Base-by-base conservation (phyloP, 352 stramenopile species). In the Phytophthora parvispora region DNA sequence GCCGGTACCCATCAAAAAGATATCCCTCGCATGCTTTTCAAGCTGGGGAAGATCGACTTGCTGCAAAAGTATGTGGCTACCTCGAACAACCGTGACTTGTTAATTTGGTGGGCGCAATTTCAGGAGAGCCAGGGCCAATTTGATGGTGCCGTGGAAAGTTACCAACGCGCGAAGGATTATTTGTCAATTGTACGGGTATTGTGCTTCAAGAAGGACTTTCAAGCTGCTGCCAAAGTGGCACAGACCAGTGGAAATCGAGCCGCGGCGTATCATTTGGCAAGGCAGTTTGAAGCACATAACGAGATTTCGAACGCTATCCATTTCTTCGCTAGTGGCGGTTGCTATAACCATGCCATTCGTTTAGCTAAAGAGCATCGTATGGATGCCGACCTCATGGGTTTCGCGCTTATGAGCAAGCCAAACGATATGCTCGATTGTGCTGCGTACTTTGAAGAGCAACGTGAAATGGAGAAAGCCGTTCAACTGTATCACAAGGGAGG, bases 51-150 rank as follows among this genome's bases (percentile, higher is more conserved):
- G 38, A 55, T 98, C 6, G 94, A 97, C 7, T 78, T 98, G 48
- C 66, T 99, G 43, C 87, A 98, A 52, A 90, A 94, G 48, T 99
- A 98, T 71, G 82, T 98, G 24, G 71, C 81, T 3, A 87, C 91
- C n/a, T 91, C 79, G 2, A 95, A 95, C 34, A 89, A 99, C 68
- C 78, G 82, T 6, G 80, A 97, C 18, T 70, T 99, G 16, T 70
- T 94, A 6, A 90, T 96, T 40, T 99, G 96, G 96, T 99, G 93
- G 93, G 97, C 91, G 2, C 87, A 98, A 58, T 99, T 98, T 69
- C 86, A 95, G 56, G 93, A 99, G 73, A 97, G 84, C 64, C 83
- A 96, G 27, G 91, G 92, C 1, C 75, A 98, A 27, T 91, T 97
- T 18, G 93, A 98, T 60, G 67, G 78, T 6, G 96, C 96, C 12